Percentiles rank a stretch among this genome's conserved stretches.
These are phyloP conservation scores for Globisporangium paddicum DNA, from an alignment of 352 stramenopile species.

Conservation along the genomic window DNA sequence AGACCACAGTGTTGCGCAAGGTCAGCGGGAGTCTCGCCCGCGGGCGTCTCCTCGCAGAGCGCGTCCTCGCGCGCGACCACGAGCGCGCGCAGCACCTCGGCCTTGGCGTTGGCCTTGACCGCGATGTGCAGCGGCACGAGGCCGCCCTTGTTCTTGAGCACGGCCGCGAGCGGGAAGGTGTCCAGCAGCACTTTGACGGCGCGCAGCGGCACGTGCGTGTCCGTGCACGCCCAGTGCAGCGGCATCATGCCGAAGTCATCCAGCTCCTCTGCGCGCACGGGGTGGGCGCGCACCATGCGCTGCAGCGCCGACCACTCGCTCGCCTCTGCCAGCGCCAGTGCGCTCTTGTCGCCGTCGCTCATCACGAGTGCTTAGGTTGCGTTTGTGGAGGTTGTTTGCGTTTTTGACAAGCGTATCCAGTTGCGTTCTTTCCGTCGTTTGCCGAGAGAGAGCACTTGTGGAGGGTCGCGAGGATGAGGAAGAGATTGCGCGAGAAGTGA, in stretches of 20 bases:
- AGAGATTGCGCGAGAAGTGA: not conserved
- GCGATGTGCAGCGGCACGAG: slow-evolving; percentile 79
- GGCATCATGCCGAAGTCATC: slow-evolving; percentile 88
- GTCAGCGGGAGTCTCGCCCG: slow-evolving; percentile 65
- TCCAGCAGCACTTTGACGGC: slow-evolving; percentile 67
- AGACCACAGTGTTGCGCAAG: slow-evolving; percentile 53
- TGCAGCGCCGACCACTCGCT: slow-evolving; percentile 66
- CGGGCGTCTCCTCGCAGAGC: slow-evolving; percentile 63
- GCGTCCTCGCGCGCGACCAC: slow-evolving; percentile 39
- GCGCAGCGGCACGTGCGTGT: slow-evolving; percentile 60
- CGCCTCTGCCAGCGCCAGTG: slow-evolving; percentile 69
- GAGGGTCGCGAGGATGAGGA: slow-evolving; percentile 5
- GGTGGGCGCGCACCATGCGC: slow-evolving; percentile 41
- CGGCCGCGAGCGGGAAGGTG: slow-evolving; percentile 40
- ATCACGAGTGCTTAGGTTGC: slow-evolving; percentile 1
- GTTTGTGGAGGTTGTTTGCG: not conserved
- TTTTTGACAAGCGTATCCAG: slow-evolving; percentile 12
- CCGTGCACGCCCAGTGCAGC: slow-evolving; percentile 82
- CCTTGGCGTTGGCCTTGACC: slow-evolving; percentile 64
- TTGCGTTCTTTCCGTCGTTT: slow-evolving; percentile 1
- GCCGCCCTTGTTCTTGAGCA: slow-evolving; percentile 73
- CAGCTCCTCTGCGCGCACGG: slow-evolving; percentile 58
- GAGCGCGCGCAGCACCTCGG: slow-evolving; percentile 60
- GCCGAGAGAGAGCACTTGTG: not conserved
- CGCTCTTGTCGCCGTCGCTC: slow-evolving; percentile 25